These are phyloP conservation scores for Nakaseomyces glabratus DNA, from an alignment of 1,139 yeast species.

Conservation along the genomic window DNA sequence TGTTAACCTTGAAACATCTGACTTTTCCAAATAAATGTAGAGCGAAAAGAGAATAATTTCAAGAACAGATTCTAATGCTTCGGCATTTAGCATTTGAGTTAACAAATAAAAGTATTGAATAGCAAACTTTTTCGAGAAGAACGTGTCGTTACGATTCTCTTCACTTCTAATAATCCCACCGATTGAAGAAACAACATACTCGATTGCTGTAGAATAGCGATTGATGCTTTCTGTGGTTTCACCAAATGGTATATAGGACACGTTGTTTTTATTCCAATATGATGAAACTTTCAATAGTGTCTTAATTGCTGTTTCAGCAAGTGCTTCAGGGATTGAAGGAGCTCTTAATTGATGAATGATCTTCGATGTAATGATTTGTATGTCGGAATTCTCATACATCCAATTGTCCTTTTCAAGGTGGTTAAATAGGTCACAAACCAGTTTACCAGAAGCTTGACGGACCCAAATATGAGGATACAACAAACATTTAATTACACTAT, in stretches of 20 bases:
- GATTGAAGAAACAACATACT: constrained; percentile 54
- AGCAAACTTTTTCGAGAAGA: constrained; percentile 55
- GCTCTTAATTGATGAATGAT: constrained; percentile 74
- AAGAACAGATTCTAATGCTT: constrained; percentile 35
- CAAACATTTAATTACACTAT: constrained; percentile 43
- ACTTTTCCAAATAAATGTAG: constrained; percentile 43
- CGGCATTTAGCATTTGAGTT: constrained; percentile 41
- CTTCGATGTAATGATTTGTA: constrained; percentile 61
- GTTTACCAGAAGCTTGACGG: constrained; percentile 58
- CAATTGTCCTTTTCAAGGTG: constrained; percentile 31
- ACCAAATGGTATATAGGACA: constrained; percentile 32
- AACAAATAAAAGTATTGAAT: constrained; percentile 54
- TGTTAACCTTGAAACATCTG: constrained; percentile 31
- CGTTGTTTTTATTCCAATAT: constrained; percentile 48
- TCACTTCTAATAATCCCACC: constrained; percentile 63
- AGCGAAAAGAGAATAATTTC: constrained; percentile 52
- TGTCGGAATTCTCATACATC: constrained; percentile 24
- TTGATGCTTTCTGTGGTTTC: constrained; percentile 19
- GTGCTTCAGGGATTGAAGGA: constrained; percentile 55
- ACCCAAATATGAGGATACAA: constrained; percentile 92
- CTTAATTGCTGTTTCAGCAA: constrained; percentile 60
- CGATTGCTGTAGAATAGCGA: constrained; percentile 39
- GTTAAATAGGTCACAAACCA: constrained; percentile 45
- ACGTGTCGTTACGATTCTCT: constrained; percentile 41
- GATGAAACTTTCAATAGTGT: constrained; percentile 54